Percentiles rank a stretch among this genome's conserved stretches.
Conservation (phyloP, 2,329 filamentous ascomycete species). For the Alternaria solani region DNA sequence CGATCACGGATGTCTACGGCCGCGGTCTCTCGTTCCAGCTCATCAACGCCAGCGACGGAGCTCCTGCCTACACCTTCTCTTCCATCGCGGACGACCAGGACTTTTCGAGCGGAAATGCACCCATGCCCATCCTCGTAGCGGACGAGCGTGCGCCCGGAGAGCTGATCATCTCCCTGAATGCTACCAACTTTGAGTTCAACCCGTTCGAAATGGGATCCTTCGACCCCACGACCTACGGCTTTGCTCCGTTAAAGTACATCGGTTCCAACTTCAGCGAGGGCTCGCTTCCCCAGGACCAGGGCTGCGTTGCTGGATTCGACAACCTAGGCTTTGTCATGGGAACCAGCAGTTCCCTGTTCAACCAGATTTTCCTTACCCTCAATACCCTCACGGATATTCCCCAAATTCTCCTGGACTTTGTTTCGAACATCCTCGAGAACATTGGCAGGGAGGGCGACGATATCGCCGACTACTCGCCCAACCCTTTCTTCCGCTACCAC, state of each 20-base stretch:
- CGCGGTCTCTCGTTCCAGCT: slow-evolving; percentile 87
- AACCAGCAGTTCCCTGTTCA: slow-evolving; percentile 86
- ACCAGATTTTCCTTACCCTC: slow-evolving; percentile 74
- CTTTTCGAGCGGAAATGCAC: slow-evolving; percentile 70
- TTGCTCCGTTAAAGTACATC: slow-evolving; percentile 73
- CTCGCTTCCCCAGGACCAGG: slow-evolving; percentile 60
- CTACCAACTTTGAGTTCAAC: slow-evolving; percentile 79
- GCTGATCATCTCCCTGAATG: slow-evolving; percentile 69
- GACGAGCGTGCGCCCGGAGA: slow-evolving; percentile 72
- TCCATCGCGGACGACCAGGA: slow-evolving; percentile 71
- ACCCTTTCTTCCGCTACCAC: slow-evolving; percentile 76
- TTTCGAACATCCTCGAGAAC: slow-evolving; percentile 61
- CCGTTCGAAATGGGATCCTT: slow-evolving; percentile 82
- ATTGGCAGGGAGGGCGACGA: slow-evolving; percentile 71
- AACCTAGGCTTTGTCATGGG: slow-evolving; percentile 85
- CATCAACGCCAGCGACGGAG: slow-evolving; percentile 77
- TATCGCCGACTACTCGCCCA: slow-evolving; percentile 76
- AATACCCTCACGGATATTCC: slow-evolving; percentile 62
- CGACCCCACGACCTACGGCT: slow-evolving; percentile 75
- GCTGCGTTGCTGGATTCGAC: slow-evolving; percentile 81
- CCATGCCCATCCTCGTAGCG: slow-evolving; percentile 77
- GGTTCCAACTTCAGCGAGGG: slow-evolving; percentile 77
- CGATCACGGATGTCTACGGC: slow-evolving; percentile 88
- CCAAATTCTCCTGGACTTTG: slow-evolving; percentile 59
- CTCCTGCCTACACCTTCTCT: slow-evolving; percentile 80